These are phyloP conservation scores for Leccinum aurantiacum DNA, from an alignment of 768 basidiomycete species.

Conservation along the genomic window DNA sequence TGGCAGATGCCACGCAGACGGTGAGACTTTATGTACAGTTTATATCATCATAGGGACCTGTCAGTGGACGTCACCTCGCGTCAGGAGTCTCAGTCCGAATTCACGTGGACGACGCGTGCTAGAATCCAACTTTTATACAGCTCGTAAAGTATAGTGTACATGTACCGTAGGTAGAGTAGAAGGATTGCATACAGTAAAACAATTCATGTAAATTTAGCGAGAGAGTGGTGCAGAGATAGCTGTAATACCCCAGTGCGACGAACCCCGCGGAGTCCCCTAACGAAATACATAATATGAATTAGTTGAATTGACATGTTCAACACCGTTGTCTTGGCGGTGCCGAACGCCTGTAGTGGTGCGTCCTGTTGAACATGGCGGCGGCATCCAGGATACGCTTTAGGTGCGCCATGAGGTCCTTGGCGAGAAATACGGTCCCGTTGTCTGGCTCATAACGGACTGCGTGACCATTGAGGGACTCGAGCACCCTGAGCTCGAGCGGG, in stretches of 20 bases:
- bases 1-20: not conserved
- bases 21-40: not conserved
- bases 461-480: constrained; percentile 50
- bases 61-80: constrained; percentile 2
- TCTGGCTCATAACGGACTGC: constrained; percentile 57
- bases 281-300: not conserved
- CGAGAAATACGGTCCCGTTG: constrained; percentile 58
- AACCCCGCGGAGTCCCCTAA: not conserved
- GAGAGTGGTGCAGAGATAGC: not conserved
- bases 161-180: not conserved
- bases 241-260: not conserved
- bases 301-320: constrained; percentile 6
- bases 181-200: not conserved
- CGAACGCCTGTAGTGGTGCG: constrained; percentile 3
- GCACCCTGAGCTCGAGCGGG: constrained; percentile 42
- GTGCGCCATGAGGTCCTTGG: constrained; percentile 40
- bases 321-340: constrained; percentile 7
- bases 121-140: not conserved
- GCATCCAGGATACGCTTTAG: constrained; percentile 32
- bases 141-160: not conserved
- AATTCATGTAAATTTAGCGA: not conserved
- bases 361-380: constrained; percentile 15
- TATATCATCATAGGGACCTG: not conserved
- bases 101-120: not conserved
- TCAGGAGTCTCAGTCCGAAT: not conserved